These are phyloP conservation scores for Conoideocrella luteorostrata DNA, from an alignment of 2,329 filamentous ascomycete species.

Conservation along the genomic window DNA sequence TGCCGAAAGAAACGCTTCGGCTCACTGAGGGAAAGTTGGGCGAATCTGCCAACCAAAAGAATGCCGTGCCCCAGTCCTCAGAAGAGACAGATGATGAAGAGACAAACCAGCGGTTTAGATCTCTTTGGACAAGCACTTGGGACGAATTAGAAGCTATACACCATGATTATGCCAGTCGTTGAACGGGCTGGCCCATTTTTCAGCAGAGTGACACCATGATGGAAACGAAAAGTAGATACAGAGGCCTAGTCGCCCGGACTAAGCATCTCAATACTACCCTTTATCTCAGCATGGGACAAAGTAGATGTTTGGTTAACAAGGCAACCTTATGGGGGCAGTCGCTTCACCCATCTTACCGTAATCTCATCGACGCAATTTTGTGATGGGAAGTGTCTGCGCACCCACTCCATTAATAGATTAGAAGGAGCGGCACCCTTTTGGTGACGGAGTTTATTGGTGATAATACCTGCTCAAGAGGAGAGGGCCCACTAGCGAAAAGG, in stretches of 20 bases:
- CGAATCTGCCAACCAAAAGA: background rate
- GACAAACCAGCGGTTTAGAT: background rate
- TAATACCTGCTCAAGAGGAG: background rate
- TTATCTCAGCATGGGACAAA: background rate
- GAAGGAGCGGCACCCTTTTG: background rate
- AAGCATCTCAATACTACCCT: background rate
- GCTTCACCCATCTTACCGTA: background rate
- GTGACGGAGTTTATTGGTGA: background rate
- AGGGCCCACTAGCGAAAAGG: too few relatives aligned
- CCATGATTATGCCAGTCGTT: background rate
- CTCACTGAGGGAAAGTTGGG: background rate
- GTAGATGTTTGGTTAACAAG: background rate
- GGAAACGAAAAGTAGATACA: background rate
- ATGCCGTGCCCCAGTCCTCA: background rate
- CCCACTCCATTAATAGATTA: background rate
- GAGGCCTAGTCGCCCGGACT: background rate
- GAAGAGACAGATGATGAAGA: background rate
- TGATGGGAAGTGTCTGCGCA: background rate
- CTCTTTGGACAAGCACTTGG: conserved; percentile 1
- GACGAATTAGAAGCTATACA: background rate
- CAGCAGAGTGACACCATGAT: background rate
- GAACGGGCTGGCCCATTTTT: background rate
- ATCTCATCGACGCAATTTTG: background rate
- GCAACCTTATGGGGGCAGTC: background rate
- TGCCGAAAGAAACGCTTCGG: background rate